Base-by-base conservation (phyloP, 2,329 filamentous ascomycete species). In the Beauveria caledonica region DNA sequence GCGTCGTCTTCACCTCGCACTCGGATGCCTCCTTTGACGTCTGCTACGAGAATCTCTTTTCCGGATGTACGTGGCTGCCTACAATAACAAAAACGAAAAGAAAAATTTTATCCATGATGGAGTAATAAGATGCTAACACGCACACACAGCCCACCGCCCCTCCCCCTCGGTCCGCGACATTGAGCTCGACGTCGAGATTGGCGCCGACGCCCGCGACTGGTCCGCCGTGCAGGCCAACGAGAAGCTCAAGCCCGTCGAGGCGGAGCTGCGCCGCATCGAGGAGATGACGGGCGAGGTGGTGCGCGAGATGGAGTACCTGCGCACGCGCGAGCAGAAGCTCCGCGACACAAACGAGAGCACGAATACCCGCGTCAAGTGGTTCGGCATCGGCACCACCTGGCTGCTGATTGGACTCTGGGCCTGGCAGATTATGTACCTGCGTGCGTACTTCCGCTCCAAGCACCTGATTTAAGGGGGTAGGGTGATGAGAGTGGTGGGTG, bases 311-410 rank as follows among this genome's bases (percentile, higher is more conserved):
- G 93, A 97, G 66, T 99, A 97, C 78, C 84, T 99, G 68, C 85
- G 94, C 66, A 69, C 76, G 44, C 85, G 94, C 68, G 94, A 99
- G 81, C 92, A 96, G 84, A 96, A 91, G 80, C 83, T 99, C 68
- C 84, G 94, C 73, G 93, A 99, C 78, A 99, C 94, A 68, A 99
- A 99, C 76, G 94, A 99, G 87, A 97, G 93, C 81, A 99, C 94
- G 66, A 99, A 99, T 78, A 94, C 89, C 77, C 86, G 94, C 62
- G 94, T 99, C 70, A 99, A 97, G 81, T 97, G 91, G 92, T 99
- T 99, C 76, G 93, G 93, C 53, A 86, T 97, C 73, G 86, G 87
- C 66, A 97, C 93, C 29, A 97, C 96, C 78, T 88, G 91, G 64
- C 87, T 97, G 80, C 79, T 99, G 68, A 80, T 97, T 66, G 90